Conservation (phyloP, 805 yeast genomes). For the Metschnikowia vanudenii region DNA sequence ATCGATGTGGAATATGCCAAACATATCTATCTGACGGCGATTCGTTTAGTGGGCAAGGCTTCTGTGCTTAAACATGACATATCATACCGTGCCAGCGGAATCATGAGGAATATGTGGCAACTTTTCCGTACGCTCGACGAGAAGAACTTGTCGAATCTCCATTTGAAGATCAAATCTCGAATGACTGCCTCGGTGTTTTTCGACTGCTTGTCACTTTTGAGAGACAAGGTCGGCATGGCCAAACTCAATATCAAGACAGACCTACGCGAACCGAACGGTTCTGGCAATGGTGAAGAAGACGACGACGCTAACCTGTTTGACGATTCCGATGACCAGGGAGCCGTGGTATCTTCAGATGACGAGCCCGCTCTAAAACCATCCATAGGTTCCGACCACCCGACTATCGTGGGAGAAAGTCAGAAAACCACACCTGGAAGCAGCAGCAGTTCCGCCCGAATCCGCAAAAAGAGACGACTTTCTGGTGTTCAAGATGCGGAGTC, state of each 20-base stretch:
- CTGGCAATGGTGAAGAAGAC: constrained; percentile 26
- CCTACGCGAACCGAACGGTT: constrained; percentile 23
- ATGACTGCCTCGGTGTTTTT: constrained; percentile 92
- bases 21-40: constrained; percentile 63
- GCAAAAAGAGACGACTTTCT: constrained; percentile 50
- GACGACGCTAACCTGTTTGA: constrained; percentile 22
- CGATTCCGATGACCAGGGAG: constrained; percentile 18
- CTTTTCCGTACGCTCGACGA: constrained; percentile 68
- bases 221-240: constrained; percentile 87
- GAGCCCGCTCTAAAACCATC: constrained; percentile 23
- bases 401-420: constrained; percentile 17
- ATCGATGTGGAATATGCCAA: constrained; percentile 73
- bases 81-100: constrained; percentile 89
- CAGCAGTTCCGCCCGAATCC: constrained; percentile 31
- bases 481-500: constrained; percentile 62
- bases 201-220: constrained; percentile 79
- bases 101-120: constrained; percentile 93
- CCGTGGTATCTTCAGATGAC: constrained; percentile 16
- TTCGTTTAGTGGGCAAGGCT: constrained; percentile 68
- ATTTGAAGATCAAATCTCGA: constrained; percentile 69
- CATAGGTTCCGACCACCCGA: constrained; percentile 2
- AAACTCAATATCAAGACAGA: constrained; percentile 45
- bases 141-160: constrained; percentile 38
- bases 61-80: constrained; percentile 89
- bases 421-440: constrained; percentile 41